Evolutionary conservation across 495 filamentous ascomycete genomes (phyloP).

Genomic region (Penicillium tannophilum): DNA sequence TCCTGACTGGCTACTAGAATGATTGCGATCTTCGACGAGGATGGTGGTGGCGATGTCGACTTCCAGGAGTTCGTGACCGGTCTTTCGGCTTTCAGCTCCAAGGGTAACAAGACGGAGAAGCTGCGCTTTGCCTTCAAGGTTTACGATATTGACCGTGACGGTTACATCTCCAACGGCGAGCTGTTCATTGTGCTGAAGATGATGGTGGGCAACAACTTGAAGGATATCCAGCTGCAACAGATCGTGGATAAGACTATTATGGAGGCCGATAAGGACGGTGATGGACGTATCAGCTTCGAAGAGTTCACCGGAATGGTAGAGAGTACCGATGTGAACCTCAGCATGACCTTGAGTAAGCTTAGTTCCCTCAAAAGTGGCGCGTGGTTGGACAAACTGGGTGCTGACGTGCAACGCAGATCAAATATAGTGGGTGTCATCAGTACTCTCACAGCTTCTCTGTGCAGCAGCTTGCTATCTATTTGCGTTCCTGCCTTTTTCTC

Average conservation of each 20-base stretch:
- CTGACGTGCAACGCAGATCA: constrained; percentile 34
- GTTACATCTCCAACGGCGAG: constrained; percentile 98
- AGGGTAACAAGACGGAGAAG: constrained; percentile 99
- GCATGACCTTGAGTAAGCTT: constrained; percentile 90
- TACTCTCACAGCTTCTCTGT: background rate
- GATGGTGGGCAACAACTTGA: constrained; percentile 99
- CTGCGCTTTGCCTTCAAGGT: constrained; percentile 98
- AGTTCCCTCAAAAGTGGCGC: background rate
- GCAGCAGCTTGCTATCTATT: constrained; percentile 2
- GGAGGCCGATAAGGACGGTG: constrained; percentile 94
- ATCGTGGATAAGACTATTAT: constrained; percentile 99
- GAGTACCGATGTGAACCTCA: constrained; percentile 95
- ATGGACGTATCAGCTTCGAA: constrained; percentile 99
- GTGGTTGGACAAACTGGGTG: constrained; percentile 8
- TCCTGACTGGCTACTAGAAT: constrained; percentile 56
- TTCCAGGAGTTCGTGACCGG: constrained; percentile 99
- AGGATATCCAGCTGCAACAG: constrained; percentile 96
- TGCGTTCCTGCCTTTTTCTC: constrained; percentile 9
- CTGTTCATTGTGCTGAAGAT: constrained; percentile 99
- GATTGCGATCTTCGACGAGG: constrained; percentile 99
- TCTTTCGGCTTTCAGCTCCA: constrained; percentile 91
- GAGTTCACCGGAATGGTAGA: constrained; percentile 99
- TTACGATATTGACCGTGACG: constrained; percentile 98
- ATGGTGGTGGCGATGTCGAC: constrained; percentile 96
- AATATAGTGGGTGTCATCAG: constrained; percentile 26